Conservation (phyloP, 441 rosid species). For the Lepidium campestre region DNA sequence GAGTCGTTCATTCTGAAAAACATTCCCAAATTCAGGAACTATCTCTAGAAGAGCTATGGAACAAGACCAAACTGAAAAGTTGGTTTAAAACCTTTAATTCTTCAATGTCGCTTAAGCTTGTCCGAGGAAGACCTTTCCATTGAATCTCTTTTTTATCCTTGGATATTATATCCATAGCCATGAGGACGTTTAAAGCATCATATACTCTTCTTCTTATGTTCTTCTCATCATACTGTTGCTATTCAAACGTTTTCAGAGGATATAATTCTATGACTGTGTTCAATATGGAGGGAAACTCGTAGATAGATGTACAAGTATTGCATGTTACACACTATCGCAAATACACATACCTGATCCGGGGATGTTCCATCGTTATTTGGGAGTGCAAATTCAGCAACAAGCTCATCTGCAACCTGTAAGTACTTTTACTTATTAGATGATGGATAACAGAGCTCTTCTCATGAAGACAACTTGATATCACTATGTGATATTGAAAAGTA, state of each 20-base stretch:
- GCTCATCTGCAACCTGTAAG: conserved; percentile 97
- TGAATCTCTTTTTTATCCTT: conserved; percentile 98
- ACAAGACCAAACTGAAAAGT: conserved; percentile 6
- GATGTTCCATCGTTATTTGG: conserved; percentile 66
- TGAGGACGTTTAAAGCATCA: conserved; percentile 96
- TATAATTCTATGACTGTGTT: neutral
- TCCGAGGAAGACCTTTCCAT: conserved; percentile 98
- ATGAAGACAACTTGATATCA: conserved; percentile 4
- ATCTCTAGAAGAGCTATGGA: neutral
- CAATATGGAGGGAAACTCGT: no score
- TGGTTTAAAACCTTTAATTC: conserved; percentile 68
- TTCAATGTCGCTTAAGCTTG: conserved; percentile 88
- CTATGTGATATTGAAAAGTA: neutral
- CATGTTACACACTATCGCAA: neutral
- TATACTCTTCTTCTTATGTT: conserved; percentile 96
- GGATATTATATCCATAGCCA: conserved; percentile 99
- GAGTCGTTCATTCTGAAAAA: conserved; percentile 60
- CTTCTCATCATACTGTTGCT: conserved; percentile 98
- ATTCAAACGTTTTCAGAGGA: conserved; percentile 14
- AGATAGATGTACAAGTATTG: no score
- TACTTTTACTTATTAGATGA: conserved; percentile 34
- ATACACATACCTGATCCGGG: conserved; percentile 75
- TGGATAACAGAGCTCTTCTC: conserved; percentile 6
- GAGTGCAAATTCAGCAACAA: conserved; percentile 94
- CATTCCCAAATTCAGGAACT: conserved; percentile 13